A percentile compares a stretch with the other conserved stretches of the same genome.
These are phyloP conservation scores for Yamadazyma atmosphaerica DNA, from an alignment of 1,139 yeast genomes.

Conservation along the genomic window DNA sequence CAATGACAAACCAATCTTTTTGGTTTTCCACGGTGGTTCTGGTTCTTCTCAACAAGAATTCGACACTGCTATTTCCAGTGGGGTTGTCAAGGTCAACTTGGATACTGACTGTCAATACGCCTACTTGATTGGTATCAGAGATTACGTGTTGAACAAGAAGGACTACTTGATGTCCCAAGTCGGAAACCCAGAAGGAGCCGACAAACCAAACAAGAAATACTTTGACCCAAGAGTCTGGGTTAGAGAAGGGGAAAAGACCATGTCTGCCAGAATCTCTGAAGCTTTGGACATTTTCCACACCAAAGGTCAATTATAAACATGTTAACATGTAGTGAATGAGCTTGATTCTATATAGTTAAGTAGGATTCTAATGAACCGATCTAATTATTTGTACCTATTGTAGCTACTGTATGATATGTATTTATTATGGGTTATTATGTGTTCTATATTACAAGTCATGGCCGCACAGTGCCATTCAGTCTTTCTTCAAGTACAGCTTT, in stretches of 20 bases:
- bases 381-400: not conserved
- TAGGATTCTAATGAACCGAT: conserved; percentile 1
- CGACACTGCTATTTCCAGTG: conserved; percentile 85
- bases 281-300: conserved; percentile 89
- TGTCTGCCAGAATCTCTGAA: conserved; percentile 80
- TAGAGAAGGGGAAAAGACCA: conserved; percentile 99
- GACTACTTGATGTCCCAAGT: conserved; percentile 86
- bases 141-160: conserved; percentile 92
- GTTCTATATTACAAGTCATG: too few species aligned
- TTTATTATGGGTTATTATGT: too few species aligned
- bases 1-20: conserved; percentile 77
- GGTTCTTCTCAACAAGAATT: conserved; percentile 94
- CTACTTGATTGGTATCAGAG: conserved; percentile 94
- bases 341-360: not conserved
- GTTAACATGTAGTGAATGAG: too few species aligned
- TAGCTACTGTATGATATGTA: too few species aligned
- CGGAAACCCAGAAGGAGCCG: conserved; percentile 99
- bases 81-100: conserved; percentile 98
- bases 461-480: too few species aligned
- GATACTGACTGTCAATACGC: conserved; percentile 99
- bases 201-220: conserved; percentile 98
- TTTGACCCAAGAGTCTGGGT: conserved; percentile 99
- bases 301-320: conserved; percentile 53
- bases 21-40: conserved; percentile 99
- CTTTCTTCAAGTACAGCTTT: conserved; percentile 6